Percentiles rank a stretch among this genome's conserved stretches.
phyloP scores from a whole-genome alignment of 2,329 filamentous ascomycete species.

The Fusarium burgessii region DNA sequence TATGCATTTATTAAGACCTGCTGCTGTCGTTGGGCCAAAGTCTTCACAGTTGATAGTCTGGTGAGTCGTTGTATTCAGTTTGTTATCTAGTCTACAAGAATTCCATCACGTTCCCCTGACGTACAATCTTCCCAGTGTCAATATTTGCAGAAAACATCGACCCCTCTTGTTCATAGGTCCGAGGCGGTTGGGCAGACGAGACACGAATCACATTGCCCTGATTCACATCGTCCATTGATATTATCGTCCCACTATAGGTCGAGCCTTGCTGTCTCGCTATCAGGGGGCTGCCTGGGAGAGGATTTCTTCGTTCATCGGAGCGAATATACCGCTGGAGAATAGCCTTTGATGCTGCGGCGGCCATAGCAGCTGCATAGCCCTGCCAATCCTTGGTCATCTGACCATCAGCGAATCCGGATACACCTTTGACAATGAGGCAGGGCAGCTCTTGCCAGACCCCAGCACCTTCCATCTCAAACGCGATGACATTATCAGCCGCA shows the following conservation, averaged over 20 bases:
- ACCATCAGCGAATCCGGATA: background rate
- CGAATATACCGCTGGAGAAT: background rate
- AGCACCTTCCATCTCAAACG: constrained; percentile 51
- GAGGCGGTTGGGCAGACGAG: background rate
- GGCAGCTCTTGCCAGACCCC: constrained; percentile 51
- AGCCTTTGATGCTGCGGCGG: constrained; percentile 1
- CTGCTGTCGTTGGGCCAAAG: too few relatives aligned
- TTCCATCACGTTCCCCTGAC: background rate
- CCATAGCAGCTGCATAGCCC: constrained; percentile 6
- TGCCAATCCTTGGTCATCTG: constrained; percentile 6
- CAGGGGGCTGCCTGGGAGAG: accelerated
- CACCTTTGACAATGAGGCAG: constrained; percentile 52
- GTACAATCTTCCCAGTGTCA: background rate
- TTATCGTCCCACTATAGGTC: background rate
- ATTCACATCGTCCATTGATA: background rate
- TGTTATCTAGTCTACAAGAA: background rate
- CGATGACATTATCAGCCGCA: constrained; percentile 29
- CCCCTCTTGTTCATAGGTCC: background rate
- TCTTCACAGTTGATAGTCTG: too few relatives aligned
- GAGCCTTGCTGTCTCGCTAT: background rate
- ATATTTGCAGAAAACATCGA: background rate
- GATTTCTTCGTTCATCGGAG: background rate
- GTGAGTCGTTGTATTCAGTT: too few relatives aligned
- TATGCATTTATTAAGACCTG: too few relatives aligned
- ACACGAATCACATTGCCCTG: background rate